phyloP scores from a whole-genome alignment of 306 rosid species.

The Psophocarpus tetragonolobus region DNA sequence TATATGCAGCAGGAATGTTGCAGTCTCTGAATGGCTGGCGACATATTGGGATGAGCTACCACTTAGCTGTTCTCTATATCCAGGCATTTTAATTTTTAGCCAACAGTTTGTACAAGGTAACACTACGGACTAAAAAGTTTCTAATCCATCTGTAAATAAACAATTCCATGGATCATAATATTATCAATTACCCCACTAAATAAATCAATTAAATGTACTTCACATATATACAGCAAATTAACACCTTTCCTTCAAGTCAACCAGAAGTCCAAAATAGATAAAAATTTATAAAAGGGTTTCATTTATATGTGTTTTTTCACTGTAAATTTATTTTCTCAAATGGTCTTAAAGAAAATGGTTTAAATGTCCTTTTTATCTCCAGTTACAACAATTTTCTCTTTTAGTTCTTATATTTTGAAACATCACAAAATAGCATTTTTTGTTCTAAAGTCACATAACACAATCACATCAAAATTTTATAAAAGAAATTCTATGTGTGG shows the following conservation, averaged over 20 bases:
- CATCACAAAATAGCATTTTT: too few species aligned
- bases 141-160: not conserved
- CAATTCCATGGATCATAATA: not conserved
- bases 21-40: slow-evolving; percentile 41
- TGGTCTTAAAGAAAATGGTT: too few species aligned
- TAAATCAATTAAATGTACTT: not conserved
- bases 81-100: slow-evolving; percentile 30
- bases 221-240: not conserved
- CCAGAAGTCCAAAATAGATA: not conserved
- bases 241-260: not conserved
- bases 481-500: too few species aligned
- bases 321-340: not conserved
- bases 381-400: too few species aligned
- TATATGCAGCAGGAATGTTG: slow-evolving; percentile 11
- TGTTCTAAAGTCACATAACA: too few species aligned
- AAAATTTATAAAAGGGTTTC: not conserved
- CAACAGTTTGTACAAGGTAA: slow-evolving; percentile 14
- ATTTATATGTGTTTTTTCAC: too few species aligned
- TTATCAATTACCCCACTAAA: not conserved
- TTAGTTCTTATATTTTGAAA: too few species aligned
- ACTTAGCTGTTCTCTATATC: slow-evolving; percentile 33
- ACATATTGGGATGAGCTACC: slow-evolving; percentile 46
- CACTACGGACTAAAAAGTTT: not conserved
- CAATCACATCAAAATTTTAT: too few species aligned
- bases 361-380: too few species aligned